phyloP scores from a whole-genome alignment of 805 yeast species.

The Wickerhamiella allomyrinae region DNA sequence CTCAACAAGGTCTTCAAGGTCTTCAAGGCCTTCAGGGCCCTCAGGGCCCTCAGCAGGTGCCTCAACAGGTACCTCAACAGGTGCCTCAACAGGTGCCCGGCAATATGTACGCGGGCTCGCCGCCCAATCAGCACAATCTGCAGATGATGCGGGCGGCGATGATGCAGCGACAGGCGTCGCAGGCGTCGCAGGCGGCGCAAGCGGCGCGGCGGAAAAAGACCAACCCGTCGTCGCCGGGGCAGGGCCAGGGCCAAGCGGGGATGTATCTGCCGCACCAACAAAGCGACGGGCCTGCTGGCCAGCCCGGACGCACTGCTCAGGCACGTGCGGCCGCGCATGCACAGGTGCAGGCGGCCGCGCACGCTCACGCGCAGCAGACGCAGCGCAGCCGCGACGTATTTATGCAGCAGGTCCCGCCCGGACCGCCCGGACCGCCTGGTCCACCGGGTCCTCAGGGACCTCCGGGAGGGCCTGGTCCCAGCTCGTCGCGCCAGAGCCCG shows the following conservation, averaged over 20 bases:
- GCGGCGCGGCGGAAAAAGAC: too few species aligned
- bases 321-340: not conserved
- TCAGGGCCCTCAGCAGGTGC: too few species aligned
- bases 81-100: too few species aligned
- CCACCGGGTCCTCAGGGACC: not conserved
- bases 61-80: too few species aligned
- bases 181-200: too few species aligned
- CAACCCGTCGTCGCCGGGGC: not conserved
- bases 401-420: conserved; percentile 1
- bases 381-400: not conserved
- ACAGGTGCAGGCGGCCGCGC: conserved; percentile 2
- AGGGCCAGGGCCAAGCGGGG: not conserved
- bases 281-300: not conserved
- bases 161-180: too few species aligned
- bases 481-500: conserved; percentile 3
- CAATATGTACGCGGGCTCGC: too few species aligned
- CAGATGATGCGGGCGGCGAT: too few species aligned
- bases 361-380: not conserved
- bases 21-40: too few species aligned
- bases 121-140: too few species aligned
- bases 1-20: too few species aligned
- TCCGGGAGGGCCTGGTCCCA: conserved; percentile 1
- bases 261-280: not conserved
- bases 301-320: not conserved
- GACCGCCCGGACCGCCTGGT: too few species aligned